Evolutionary conservation across 2,329 filamentous ascomycete species (phyloP).

Genomic region (Aspergillus sp.): DNA sequence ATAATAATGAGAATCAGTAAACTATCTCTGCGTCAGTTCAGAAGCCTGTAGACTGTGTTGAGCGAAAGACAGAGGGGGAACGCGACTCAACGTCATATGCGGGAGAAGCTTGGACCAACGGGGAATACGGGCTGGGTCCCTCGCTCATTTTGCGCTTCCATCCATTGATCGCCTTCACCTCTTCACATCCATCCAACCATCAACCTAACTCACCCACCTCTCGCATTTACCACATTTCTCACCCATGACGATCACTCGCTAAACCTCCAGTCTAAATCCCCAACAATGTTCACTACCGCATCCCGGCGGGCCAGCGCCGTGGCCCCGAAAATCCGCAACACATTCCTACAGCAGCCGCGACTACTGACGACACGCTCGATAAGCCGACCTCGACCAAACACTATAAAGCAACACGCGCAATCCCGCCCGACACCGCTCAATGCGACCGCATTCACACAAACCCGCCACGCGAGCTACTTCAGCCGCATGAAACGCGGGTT

Average conservation of each 20-base stretch:
- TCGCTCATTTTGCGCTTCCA: not conserved
- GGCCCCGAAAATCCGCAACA: slow-evolving; percentile 12
- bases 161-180: not conserved
- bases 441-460: slow-evolving; percentile 9
- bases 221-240: not conserved
- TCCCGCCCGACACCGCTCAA: slow-evolving; percentile 1
- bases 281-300: slow-evolving; percentile 25
- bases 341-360: slow-evolving; percentile 11
- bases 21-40: too few relatives aligned
- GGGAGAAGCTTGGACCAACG: not conserved
- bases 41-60: not conserved
- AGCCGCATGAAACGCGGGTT: slow-evolving; percentile 33
- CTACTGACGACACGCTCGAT: slow-evolving; percentile 11
- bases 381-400: not conserved
- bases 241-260: not conserved
- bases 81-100: not conserved
- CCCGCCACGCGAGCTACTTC: slow-evolving; percentile 24
- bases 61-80: slow-evolving; percentile 1
- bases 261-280: not conserved
- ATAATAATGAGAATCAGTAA: not conserved
- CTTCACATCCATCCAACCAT: not conserved
- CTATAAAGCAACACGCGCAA: not conserved
- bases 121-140: not conserved
- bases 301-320: slow-evolving; percentile 28
- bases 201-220: not conserved